Base-by-base conservation (phyloP, 1,284 basidiomycete species). In the Rhodotorula sp. region DNA sequence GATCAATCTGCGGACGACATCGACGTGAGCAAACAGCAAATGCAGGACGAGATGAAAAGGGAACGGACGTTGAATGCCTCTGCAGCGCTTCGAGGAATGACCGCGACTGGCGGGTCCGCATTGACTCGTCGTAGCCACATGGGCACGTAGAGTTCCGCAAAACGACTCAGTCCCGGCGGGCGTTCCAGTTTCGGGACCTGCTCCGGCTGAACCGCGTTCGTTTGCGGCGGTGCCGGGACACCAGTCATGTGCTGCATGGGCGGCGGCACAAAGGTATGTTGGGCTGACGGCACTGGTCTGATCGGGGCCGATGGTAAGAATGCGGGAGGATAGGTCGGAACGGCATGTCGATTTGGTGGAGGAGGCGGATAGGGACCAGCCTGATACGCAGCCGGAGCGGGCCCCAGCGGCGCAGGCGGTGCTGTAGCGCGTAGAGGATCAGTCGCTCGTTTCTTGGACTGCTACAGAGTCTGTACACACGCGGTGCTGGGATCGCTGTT, bases 61-160 rank as follows among this genome's bases (percentile, higher is more conserved):
- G 3, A 5, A n/a, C 49, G 14, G 6, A 62, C 60, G 48, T 45
- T n/a, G 55, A 62, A 62, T 1, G 34, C 21, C 28, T 67, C 66
- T 5, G 60, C 45, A 2, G 31, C 47, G 16, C 49, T 60, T 1
- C 61, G 34, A 31, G 67, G 62, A 2, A 70, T 52, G 31, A 67
- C 54, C 23, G 26, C 28, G 7, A 23, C 19, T 2, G 76, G 76
- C 43, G 31, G 23, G 18, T 66, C 52, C 5, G 58, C 57, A 45
- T 74, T 72, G 52, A 72, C 71, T 16, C 71, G 18, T 5, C 66
- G 67, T 5, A 77, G 66, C 73, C 71, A 73, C 10, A 62, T 38
- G 5, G 76, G 76, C 3, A 70, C 62, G 64, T 75, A 77, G 38
- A 62, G 54, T 43, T 66, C 62, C 3, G 76, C 76, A 64, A 74